Conservation (phyloP, 768 basidiomycete genomes). For the Cubamyces sp. region DNA sequence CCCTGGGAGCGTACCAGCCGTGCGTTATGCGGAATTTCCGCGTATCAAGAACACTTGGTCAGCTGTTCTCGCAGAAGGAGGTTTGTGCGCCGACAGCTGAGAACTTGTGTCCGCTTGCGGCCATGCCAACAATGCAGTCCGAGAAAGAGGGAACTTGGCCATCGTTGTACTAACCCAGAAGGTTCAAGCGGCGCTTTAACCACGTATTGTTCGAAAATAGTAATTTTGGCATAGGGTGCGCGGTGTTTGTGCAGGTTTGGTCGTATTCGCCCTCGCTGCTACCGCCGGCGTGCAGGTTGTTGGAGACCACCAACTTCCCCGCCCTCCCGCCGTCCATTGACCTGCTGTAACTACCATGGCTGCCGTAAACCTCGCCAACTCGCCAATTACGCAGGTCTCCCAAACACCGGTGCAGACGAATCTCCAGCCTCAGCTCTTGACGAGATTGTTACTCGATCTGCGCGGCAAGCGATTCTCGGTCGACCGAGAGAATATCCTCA, state of each 20-base stretch:
- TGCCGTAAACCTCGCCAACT: slow-evolving; percentile 32
- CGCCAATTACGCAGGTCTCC: slow-evolving; percentile 57
- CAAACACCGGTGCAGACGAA: slow-evolving; percentile 68
- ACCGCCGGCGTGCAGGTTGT: slow-evolving; percentile 5
- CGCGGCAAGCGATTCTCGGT: slow-evolving; percentile 91
- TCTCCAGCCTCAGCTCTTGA: slow-evolving; percentile 85
- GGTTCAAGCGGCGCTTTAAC: not conserved
- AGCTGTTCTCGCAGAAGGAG: slow-evolving; percentile 17
- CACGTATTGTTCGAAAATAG: not conserved
- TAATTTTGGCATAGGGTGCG: not conserved
- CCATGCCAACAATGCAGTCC: slow-evolving; percentile 4
- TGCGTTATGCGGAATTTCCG: slow-evolving; percentile 13
- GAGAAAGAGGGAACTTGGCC: slow-evolving; percentile 14
- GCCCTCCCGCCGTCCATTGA: slow-evolving; percentile 5
- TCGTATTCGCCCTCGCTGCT: slow-evolving; percentile 13
- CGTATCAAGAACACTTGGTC: slow-evolving; percentile 17
- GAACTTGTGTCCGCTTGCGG: slow-evolving; percentile 14
- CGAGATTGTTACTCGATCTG: slow-evolving; percentile 88
- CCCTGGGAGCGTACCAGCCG: not conserved
- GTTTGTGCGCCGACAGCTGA: slow-evolving; percentile 15
- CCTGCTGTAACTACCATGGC: slow-evolving; percentile 26
- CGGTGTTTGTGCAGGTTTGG: slow-evolving; percentile 15
- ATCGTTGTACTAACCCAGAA: not conserved
- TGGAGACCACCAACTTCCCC: slow-evolving; percentile 14
- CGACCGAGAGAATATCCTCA: slow-evolving; percentile 97